Base-by-base conservation (phyloP, 495 filamentous ascomycete species). In the Hypoxylon fuscum region DNA sequence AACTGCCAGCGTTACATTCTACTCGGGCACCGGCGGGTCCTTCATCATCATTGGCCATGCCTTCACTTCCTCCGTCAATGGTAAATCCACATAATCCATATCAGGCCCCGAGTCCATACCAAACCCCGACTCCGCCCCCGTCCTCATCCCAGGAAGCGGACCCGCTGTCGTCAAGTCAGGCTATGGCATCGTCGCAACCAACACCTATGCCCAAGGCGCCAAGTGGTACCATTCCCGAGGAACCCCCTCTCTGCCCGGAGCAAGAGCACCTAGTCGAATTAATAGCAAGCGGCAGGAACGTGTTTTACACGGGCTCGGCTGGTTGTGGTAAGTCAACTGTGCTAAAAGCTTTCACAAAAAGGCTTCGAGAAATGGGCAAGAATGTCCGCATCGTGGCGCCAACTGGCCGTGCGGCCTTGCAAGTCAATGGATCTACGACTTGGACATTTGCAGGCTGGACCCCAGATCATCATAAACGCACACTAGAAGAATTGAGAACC, bases 291-390 rank as follows among this genome's bases (percentile, higher is more conserved):
- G 62, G 62, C n/a, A 9, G 43, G 40, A 88, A 88, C 45, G 81
- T 87, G 7, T 88, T 87, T 65, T 86, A 83, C 61, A 87, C 85
- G 0, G 86, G 86, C 8, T 82, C 83, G 0, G 86, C 85, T 3
- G 86, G 86, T 1, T 82, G 75, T 35, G 85, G 86, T 20, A 88
- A 88, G 59, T 85, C 82, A 0, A 84, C 80, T 0, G 84, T 85
- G 0, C 61, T 88, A 1, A 79, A 79, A 54, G 76, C 74, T 8
- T 81, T 84, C 49, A 73, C 72, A 5, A 67, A 59, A 20, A 66
- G 70, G 1, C 73, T 85, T 1, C 53, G 53, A 21, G 62, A 48
- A 0, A 58, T 45, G 65, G 74, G 72, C 0, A 68, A 63, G 27
- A 60, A 20, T 0, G 83, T 87, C n/a, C 54, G 76, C 20, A 81